Percentiles rank a stretch among this genome's conserved stretches.
Evolutionary conservation across 768 basidiomycete genomes (phyloP).

Genomic region (Trametes coccinea): DNA sequence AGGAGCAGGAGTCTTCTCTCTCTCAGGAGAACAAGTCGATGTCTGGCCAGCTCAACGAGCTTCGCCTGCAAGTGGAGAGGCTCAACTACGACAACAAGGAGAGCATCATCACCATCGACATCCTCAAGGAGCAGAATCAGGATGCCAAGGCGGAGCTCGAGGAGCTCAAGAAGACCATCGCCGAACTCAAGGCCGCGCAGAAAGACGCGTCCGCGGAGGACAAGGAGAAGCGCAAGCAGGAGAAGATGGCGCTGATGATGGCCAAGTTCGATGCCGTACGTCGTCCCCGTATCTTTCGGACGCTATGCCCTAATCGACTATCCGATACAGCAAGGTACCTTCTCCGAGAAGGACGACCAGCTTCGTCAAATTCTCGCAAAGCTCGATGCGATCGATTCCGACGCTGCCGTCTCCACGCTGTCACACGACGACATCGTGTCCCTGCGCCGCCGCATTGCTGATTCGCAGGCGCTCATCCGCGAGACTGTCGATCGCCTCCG

Average conservation of each 20-base stretch:
- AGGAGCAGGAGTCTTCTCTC: constrained; percentile 82
- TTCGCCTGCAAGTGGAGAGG: constrained; percentile 87
- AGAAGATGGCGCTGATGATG: constrained; percentile 99
- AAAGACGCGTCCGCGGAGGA: constrained; percentile 89
- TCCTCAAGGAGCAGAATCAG: constrained; percentile 90
- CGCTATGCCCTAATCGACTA: background rate
- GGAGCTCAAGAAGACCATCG: constrained; percentile 78
- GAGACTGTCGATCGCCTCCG: constrained; percentile 89
- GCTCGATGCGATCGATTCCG: constrained; percentile 77
- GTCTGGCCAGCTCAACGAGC: constrained; percentile 90
- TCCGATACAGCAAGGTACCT: constrained; percentile 72
- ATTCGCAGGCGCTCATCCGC: constrained; percentile 81
- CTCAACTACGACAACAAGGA: constrained; percentile 97
- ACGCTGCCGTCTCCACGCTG: constrained; percentile 52
- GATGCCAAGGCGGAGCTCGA: constrained; percentile 89
- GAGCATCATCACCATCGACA: constrained; percentile 87
- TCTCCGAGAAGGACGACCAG: constrained; percentile 95
- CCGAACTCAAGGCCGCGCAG: constrained; percentile 77
- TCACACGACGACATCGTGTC: constrained; percentile 76
- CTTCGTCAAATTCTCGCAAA: constrained; percentile 82
- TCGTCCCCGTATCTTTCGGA: constrained; percentile 19
- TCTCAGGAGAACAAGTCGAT: constrained; percentile 95
- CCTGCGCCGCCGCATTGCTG: constrained; percentile 86
- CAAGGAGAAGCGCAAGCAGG: constrained; percentile 98
- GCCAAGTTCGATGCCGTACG: constrained; percentile 94